phyloP scores from a whole-genome alignment of 1,284 basidiomycete genomes.

The Coniferiporia weirii region DNA sequence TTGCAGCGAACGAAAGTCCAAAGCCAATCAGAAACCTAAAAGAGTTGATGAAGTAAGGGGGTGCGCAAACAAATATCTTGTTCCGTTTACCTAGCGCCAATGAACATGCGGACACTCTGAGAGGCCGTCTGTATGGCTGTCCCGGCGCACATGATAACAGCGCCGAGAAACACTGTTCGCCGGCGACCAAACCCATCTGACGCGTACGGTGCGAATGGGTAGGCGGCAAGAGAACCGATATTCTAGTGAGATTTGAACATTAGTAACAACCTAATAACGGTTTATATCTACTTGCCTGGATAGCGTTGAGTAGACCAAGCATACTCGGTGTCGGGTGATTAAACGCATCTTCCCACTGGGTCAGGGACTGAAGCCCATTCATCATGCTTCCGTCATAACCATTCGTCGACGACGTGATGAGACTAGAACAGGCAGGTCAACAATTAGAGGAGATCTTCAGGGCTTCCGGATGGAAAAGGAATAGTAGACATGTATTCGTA shows the following conservation, averaged over 20 bases:
- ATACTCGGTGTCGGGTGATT: conserved; percentile 26
- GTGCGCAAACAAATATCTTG: not conserved
- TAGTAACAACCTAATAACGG: not conserved
- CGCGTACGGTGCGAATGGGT: conserved; percentile 28
- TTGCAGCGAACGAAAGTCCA: conserved; percentile 46
- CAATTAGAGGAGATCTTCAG: conserved; percentile 2
- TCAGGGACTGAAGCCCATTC: conserved; percentile 25
- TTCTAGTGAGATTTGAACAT: conserved; percentile 2
- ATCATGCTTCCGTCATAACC: conserved; percentile 28
- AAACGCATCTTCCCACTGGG: conserved; percentile 31
- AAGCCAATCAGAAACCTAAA: conserved; percentile 49
- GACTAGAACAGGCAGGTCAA: not conserved
- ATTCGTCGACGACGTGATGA: conserved; percentile 26
- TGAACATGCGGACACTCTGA: conserved; percentile 29
- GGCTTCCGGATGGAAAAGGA: not conserved
- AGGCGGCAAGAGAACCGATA: conserved; percentile 21
- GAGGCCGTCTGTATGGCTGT: conserved; percentile 27
- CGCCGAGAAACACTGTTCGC: conserved; percentile 27
- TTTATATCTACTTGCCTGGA: conserved; percentile 33
- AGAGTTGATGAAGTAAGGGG: not conserved
- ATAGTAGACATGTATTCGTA: not conserved
- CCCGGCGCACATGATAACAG: conserved; percentile 26
- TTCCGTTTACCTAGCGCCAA: conserved; percentile 32
- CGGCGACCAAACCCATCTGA: conserved; percentile 28
- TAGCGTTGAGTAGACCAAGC: conserved; percentile 27